Evolutionary conservation across 345 rosid genomes (phyloP).

Genomic region (Iberis pinnata): DNA sequence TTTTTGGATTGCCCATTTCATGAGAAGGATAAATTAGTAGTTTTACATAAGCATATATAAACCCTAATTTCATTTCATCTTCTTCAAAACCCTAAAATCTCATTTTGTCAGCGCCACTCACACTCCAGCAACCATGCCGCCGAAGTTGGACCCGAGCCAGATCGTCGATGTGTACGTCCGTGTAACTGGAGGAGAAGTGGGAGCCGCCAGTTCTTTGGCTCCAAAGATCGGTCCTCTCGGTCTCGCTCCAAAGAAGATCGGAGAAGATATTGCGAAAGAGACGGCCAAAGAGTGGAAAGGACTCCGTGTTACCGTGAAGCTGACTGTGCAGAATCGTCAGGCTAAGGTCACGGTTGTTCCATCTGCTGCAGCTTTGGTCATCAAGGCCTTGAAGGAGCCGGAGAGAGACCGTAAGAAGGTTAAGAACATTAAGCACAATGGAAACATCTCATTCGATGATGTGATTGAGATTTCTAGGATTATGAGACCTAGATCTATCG

Average conservation of each 20-base stretch:
- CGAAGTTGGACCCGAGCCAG: constrained; percentile 45
- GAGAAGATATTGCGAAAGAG: constrained; percentile 59
- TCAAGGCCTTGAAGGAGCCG: constrained; percentile 46
- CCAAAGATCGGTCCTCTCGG: constrained; percentile 64
- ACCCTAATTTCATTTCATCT: constrained; percentile 17
- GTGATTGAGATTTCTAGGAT: constrained; percentile 34
- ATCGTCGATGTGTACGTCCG: constrained; percentile 54
- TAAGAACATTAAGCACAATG: constrained; percentile 34
- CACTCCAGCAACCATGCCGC: constrained; percentile 52
- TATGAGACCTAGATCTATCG: constrained; percentile 34
- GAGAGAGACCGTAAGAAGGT: constrained; percentile 36
- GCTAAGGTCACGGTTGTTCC: constrained; percentile 53
- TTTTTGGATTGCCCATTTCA: background rate
- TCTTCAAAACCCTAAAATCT: constrained; percentile 4
- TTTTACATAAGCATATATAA: background rate
- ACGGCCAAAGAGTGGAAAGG: constrained; percentile 62
- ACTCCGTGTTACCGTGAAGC: constrained; percentile 50
- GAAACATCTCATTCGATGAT: constrained; percentile 34
- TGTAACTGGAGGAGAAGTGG: constrained; percentile 56
- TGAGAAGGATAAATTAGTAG: constrained; percentile 7
- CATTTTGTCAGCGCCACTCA: too few relatives aligned
- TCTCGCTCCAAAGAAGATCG: constrained; percentile 54
- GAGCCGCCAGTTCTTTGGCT: constrained; percentile 55
- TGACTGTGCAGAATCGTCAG: constrained; percentile 54
- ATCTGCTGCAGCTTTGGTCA: constrained; percentile 49